Evolutionary conservation across 78 protist genomes (phyloP).

Genomic region (Dictyostelium discoideum): DNA sequence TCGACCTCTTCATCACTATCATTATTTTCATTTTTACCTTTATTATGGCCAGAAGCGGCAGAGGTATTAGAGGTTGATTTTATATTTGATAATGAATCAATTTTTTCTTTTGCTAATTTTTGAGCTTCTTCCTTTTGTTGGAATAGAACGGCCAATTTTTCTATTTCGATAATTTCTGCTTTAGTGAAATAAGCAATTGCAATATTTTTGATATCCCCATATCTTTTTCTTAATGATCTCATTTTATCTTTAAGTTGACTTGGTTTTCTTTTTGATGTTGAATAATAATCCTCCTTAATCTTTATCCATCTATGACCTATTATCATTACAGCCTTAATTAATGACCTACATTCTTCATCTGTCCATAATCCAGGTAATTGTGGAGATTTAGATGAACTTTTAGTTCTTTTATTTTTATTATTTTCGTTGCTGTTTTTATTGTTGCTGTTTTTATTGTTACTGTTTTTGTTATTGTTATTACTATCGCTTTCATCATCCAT

Average conservation of each 20-base stretch:
- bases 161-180: background rate
- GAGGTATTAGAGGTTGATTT: background rate
- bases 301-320: background rate
- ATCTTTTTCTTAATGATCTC: background rate
- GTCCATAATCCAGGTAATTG: background rate
- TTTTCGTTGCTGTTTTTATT: background rate
- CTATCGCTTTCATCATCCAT: background rate
- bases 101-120: background rate
- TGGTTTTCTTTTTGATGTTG: background rate
- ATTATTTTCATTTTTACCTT: background rate
- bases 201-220: background rate
- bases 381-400: background rate
- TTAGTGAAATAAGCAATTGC: background rate
- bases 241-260: background rate
- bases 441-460: background rate
- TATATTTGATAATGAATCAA: background rate
- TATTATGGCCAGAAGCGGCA: no score
- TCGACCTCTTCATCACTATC: background rate
- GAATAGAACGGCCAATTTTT: background rate
- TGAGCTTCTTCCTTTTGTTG: background rate
- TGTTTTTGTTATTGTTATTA: background rate
- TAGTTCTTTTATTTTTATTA: background rate
- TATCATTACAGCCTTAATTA: background rate
- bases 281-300: background rate
- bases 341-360: background rate